Conservation (phyloP, 192 early-diverging fungal species). For the Diversispora epigaea region DNA sequence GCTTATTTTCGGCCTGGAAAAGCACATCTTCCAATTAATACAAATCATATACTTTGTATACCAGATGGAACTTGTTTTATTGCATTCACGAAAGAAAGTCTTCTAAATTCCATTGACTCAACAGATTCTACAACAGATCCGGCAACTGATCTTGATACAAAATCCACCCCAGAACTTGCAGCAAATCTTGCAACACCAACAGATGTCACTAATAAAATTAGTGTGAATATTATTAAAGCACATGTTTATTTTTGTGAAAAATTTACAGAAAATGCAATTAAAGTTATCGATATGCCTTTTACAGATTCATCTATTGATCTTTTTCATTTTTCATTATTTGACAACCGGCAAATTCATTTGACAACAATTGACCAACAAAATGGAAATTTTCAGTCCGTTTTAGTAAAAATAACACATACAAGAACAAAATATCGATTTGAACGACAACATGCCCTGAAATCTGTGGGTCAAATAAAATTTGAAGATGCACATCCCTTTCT, state of each 20-base stretch:
- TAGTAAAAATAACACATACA: conserved; percentile 17
- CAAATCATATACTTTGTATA: not conserved
- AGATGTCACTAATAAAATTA: not conserved
- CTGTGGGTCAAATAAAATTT: conserved; percentile 14
- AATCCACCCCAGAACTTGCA: no score
- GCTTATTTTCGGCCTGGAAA: conserved; percentile 14
- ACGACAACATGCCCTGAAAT: not conserved
- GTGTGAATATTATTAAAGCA: not conserved
- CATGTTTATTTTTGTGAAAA: conserved; percentile 18
- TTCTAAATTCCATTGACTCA: not conserved
- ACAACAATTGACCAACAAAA: conserved; percentile 6
- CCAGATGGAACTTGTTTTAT: conserved; percentile 31
- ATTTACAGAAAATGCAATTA: not conserved
- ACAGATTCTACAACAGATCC: not conserved
- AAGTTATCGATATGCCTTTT: conserved; percentile 5
- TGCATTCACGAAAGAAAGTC: conserved; percentile 6
- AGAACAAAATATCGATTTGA: conserved; percentile 22
- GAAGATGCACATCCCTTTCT: not conserved
- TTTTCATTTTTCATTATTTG: conserved; percentile 22
- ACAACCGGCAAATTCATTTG: conserved; percentile 16
- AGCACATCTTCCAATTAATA: conserved; percentile 20
- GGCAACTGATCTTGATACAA: not conserved
- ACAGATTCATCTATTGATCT: not conserved
- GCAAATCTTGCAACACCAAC: not conserved
- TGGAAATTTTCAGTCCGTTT: not conserved